Conservation (phyloP, 441 rosid genomes). For the Cnidoscolus chayamansa region DNA sequence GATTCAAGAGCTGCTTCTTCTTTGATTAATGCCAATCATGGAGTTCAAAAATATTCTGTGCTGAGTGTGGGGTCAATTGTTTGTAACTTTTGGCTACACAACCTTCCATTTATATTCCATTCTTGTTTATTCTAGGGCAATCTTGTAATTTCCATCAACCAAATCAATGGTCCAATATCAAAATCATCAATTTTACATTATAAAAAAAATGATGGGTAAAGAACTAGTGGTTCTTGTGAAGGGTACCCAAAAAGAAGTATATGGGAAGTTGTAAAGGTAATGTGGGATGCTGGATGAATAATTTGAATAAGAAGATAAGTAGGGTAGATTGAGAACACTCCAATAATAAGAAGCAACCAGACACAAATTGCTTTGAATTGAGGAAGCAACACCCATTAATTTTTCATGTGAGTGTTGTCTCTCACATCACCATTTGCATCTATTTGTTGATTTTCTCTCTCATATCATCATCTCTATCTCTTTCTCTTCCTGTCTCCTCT, state of each 20-base stretch:
- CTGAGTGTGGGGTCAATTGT: background rate
- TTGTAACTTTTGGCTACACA: constrained; percentile 2
- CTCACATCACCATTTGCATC: background rate
- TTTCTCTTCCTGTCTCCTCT: background rate
- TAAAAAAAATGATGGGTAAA: too few relatives aligned
- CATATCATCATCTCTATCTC: background rate
- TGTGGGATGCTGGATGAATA: constrained; percentile 5
- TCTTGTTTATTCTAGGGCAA: background rate
- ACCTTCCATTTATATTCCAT: background rate
- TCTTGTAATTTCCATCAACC: too few relatives aligned
- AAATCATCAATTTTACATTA: too few relatives aligned
- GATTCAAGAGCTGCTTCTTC: background rate
- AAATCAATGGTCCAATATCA: too few relatives aligned
- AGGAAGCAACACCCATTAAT: background rate
- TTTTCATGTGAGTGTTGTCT: constrained; percentile 9
- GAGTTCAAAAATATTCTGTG: background rate
- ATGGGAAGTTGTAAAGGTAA: background rate
- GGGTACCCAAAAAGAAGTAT: background rate
- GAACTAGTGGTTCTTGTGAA: too few relatives aligned
- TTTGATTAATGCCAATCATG: constrained; percentile 2
- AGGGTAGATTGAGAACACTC: constrained; percentile 1
- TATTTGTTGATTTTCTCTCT: background rate
- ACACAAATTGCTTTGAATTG: background rate
- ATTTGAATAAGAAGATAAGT: constrained; percentile 6
- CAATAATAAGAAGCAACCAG: background rate